phyloP scores from a whole-genome alignment of 164 flowering plant genomes.

The Cinnamomum micranthum region DNA sequence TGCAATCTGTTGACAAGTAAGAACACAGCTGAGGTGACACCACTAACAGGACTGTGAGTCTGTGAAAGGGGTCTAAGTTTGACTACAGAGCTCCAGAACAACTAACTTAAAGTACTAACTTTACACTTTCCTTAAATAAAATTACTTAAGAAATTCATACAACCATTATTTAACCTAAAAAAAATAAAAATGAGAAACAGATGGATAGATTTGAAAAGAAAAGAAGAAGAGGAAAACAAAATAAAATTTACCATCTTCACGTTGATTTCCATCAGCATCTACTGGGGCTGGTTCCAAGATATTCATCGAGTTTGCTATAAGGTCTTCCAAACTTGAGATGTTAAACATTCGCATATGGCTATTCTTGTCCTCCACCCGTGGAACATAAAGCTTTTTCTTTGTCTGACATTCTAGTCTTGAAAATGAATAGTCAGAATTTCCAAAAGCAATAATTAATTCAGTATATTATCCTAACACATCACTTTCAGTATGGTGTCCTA shows the following conservation, averaged over 20 bases:
- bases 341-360: conserved; percentile 90
- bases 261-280: conserved; percentile 71
- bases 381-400: conserved; percentile 82
- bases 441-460: background rate
- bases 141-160: background rate
- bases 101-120: background rate
- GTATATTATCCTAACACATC: background rate
- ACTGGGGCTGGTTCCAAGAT: conserved; percentile 85
- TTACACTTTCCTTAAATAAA: no score
- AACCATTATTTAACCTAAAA: background rate
- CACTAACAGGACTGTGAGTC: background rate
- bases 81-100: background rate
- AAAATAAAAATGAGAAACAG: background rate
- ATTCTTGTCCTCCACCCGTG: conserved; percentile 94
- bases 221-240: background rate
- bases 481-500: background rate
- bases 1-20: no score
- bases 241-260: conserved; percentile 69
- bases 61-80: background rate
- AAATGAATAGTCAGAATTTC: conserved; percentile 11
- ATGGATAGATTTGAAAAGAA: background rate
- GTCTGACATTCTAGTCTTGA: conserved; percentile 38
- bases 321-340: conserved; percentile 67
- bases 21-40: background rate
- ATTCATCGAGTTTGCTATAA: conserved; percentile 89